These are phyloP conservation scores for Backusella australiensis DNA, from an alignment of 192 early-diverging fungal species.

Conservation along the genomic window DNA sequence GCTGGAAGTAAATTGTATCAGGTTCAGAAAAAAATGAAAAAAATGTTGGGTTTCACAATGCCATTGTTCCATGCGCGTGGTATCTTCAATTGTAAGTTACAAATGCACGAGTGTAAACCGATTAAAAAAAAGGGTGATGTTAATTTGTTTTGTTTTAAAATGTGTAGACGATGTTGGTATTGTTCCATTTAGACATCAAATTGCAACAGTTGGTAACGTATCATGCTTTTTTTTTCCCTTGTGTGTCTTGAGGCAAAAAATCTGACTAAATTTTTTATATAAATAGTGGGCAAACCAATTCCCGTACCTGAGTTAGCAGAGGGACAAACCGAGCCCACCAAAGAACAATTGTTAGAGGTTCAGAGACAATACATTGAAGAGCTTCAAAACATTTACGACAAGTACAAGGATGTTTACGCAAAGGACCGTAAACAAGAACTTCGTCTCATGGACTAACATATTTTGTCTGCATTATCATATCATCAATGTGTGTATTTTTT, in stretches of 20 bases:
- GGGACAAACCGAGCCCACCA: conserved; percentile 51
- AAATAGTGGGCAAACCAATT: conserved; percentile 64
- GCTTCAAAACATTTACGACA: conserved; percentile 59
- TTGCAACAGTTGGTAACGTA: conserved; percentile 40
- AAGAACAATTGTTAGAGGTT: conserved; percentile 55
- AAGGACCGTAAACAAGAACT: conserved; percentile 63
- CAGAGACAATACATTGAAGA: conserved; percentile 71
- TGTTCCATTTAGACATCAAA: conserved; percentile 47
- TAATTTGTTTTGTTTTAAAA: conserved; percentile 7
- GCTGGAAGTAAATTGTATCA: conserved; percentile 61
- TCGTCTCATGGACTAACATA: conserved; percentile 58
- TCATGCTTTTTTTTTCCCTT: not conserved
- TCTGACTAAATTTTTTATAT: not conserved
- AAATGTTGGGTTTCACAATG: conserved; percentile 66
- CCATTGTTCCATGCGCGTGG: conserved; percentile 85
- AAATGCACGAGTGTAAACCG: conserved; percentile 20
- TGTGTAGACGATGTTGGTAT: conserved; percentile 52
- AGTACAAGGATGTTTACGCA: conserved; percentile 73
- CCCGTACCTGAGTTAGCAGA: conserved; percentile 47
- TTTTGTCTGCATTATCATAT: not conserved
- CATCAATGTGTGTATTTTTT: not conserved
- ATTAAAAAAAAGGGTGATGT: not conserved
- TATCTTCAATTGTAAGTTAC: conserved; percentile 78
- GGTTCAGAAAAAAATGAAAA: conserved; percentile 75
- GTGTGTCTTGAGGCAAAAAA: not conserved